Percentiles rank a stretch among this genome's conserved stretches.
phyloP scores from a whole-genome alignment of 2,329 filamentous ascomycete species.

The Fulvia fulva region DNA sequence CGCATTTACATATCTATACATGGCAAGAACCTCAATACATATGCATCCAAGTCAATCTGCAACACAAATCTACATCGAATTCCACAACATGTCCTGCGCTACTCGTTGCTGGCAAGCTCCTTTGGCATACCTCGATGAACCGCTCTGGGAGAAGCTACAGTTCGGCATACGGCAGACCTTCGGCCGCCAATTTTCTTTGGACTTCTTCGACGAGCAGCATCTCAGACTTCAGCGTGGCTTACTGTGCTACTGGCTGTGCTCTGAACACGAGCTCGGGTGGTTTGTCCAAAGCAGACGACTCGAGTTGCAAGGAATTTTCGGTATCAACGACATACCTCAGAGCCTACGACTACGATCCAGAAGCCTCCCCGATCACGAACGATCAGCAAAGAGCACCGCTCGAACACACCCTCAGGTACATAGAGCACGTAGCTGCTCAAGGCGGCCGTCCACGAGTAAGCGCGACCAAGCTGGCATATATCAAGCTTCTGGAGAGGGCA shows the following conservation, averaged over 20 bases:
- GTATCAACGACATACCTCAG: background rate
- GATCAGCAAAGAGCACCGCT: no score
- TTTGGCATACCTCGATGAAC: background rate
- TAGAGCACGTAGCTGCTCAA: background rate
- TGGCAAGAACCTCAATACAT: background rate
- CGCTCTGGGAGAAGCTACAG: background rate
- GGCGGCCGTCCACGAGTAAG: background rate
- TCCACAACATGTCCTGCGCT: background rate
- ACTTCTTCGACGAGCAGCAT: background rate
- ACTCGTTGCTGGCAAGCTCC: background rate
- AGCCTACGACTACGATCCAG: no score
- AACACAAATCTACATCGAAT: background rate
- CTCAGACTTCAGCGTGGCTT: background rate
- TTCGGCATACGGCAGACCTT: background rate
- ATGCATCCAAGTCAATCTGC: background rate
- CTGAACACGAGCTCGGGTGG: background rate
- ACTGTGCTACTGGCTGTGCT: background rate
- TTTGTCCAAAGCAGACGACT: background rate
- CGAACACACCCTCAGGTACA: no score
- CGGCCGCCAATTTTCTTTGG: background rate
- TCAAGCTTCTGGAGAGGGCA: background rate
- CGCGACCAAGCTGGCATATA: background rate
- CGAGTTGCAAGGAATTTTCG: background rate
- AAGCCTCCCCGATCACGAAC: no score
- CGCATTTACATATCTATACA: background rate